These are phyloP conservation scores for Ampelocalamus luodianensis DNA, from an alignment of 176 grass and related monocot species.

Conservation along the genomic window DNA sequence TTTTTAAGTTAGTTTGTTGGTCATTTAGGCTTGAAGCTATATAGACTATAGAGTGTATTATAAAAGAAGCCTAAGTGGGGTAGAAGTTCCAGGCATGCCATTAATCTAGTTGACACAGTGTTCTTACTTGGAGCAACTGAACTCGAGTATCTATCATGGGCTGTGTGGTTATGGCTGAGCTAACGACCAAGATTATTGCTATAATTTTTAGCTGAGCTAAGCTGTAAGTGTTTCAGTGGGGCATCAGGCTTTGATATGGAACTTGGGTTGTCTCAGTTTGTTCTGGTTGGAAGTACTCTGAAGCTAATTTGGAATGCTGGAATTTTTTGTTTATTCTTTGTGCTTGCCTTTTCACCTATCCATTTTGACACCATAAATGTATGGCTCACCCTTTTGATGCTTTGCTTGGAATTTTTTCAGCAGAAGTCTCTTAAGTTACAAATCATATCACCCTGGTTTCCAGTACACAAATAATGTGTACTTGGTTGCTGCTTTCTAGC, in stretches of 20 bases:
- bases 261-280: slow-evolving; percentile 21
- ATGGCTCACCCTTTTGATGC: background rate
- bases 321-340: slow-evolving; percentile 1
- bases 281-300: slow-evolving; percentile 12
- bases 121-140: slow-evolving; percentile 21
- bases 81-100: slow-evolving; percentile 9
- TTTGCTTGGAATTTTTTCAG: background rate
- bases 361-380: background rate
- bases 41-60: background rate
- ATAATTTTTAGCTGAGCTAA: slow-evolving; percentile 16
- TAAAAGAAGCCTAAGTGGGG: slow-evolving; percentile 10
- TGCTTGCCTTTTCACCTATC: slow-evolving; percentile 17
- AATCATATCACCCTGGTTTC: slow-evolving; percentile 30
- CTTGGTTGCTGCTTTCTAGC: slow-evolving; percentile 33
- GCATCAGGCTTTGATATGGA: slow-evolving; percentile 18
- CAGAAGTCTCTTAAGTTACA: slow-evolving; percentile 32
- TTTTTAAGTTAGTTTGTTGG: background rate
- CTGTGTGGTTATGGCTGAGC: slow-evolving; percentile 10
- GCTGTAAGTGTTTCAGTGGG: slow-evolving; percentile 6
- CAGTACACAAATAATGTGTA: slow-evolving; percentile 11
- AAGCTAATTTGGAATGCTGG: slow-evolving; percentile 25
- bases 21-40: slow-evolving; percentile 18
- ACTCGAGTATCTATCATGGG: slow-evolving; percentile 25
- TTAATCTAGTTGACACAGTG: slow-evolving; percentile 13
- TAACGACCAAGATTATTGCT: background rate